phyloP scores from a whole-genome alignment of 2,329 filamentous ascomycete species.

The Keithomyces neogunnii region DNA sequence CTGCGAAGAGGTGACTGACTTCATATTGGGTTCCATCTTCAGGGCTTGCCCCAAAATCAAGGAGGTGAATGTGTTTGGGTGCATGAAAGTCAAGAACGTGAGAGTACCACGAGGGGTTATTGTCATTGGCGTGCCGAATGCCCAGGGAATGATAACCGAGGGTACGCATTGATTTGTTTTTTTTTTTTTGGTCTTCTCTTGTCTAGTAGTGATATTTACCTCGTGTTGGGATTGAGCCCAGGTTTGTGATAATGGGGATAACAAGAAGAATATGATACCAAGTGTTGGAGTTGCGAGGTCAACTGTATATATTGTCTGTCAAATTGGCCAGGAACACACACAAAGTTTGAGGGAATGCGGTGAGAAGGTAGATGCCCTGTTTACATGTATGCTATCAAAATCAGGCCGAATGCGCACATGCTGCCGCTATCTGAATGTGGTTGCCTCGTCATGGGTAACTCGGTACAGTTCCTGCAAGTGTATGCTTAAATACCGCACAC shows the following conservation, averaged over 20 bases:
- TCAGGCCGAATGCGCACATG: no score
- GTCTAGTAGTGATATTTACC: neutral
- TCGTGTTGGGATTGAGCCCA: neutral
- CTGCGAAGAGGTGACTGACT: constrained; percentile 58
- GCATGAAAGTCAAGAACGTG: constrained; percentile 51
- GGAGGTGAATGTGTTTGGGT: constrained; percentile 55
- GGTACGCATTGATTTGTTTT: constrained; percentile 21
- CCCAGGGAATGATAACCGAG: constrained; percentile 51
- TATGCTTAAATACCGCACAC: no score
- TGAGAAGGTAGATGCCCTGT: no score
- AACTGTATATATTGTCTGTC: no score
- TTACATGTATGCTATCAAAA: no score
- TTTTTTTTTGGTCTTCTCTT: neutral
- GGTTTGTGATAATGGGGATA: neutral
- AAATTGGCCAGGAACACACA: no score
- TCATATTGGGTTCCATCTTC: constrained; percentile 56
- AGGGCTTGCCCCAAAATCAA: constrained; percentile 51
- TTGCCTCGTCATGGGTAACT: no score
- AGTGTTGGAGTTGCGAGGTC: no score
- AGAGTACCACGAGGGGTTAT: constrained; percentile 46
- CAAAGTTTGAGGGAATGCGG: no score
- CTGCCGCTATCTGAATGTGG: no score
- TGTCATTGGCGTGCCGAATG: constrained; percentile 50
- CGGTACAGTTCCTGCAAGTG: no score
- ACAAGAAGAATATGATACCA: no score